Evolutionary conservation across 148 eudicot genomes (phyloP).

Genomic region (Amaranthus palmeri): DNA sequence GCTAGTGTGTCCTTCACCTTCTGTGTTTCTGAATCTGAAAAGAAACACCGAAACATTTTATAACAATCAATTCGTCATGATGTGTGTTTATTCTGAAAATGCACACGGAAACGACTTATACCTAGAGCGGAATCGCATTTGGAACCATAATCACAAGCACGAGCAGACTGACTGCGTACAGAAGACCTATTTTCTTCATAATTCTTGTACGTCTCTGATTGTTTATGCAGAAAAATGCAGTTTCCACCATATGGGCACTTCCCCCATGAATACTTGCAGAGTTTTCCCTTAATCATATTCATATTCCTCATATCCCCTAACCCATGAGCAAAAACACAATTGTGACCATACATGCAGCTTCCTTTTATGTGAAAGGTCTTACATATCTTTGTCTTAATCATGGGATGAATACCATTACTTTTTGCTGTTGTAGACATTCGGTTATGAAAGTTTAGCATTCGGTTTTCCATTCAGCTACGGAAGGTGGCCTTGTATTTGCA

Average conservation of each 20-base stretch:
- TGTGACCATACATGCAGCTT: conserved; percentile 12
- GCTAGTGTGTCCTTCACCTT: not conserved
- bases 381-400: conserved; percentile 4
- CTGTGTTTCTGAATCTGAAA: conserved; percentile 21
- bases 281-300: not conserved
- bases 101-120: not conserved
- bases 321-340: conserved; percentile 15
- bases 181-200: not conserved
- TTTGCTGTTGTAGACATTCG: not conserved
- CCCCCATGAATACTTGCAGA: conserved; percentile 10
- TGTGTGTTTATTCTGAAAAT: conserved; percentile 17
- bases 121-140: conserved; percentile 49
- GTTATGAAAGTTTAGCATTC: not conserved
- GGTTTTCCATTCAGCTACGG: not conserved
- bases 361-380: conserved; percentile 17
- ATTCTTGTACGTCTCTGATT: not conserved
- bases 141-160: conserved; percentile 30
- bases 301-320: not conserved
- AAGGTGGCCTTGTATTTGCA: not conserved
- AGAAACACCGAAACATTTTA: not conserved
- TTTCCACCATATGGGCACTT: conserved; percentile 15
- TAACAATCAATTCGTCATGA: too few species aligned
- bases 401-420: not conserved
- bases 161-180: conserved; percentile 3
- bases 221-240: conserved; percentile 14